These are phyloP conservation scores for Pythium folliculosum DNA, from an alignment of 352 stramenopile genomes.

Conservation along the genomic window DNA sequence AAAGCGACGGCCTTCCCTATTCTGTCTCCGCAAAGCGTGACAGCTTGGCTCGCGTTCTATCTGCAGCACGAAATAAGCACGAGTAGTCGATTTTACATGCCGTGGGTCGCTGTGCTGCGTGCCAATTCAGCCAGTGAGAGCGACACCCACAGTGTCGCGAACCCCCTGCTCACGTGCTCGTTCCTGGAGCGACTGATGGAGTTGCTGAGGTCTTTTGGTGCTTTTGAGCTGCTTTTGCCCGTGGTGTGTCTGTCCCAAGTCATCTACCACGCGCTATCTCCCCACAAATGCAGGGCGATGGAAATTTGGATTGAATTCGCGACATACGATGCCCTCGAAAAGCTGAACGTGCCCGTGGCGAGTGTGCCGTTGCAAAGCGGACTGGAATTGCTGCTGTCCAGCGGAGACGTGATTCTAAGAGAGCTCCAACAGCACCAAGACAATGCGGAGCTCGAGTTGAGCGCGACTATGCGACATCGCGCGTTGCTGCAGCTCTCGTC, in stretches of 20 bases:
- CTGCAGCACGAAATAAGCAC: constrained; percentile 38
- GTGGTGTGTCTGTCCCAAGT: constrained; percentile 56
- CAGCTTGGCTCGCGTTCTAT: constrained; percentile 59
- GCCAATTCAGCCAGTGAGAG: neutral
- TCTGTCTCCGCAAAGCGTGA: constrained; percentile 20
- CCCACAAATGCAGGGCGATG: constrained; percentile 34
- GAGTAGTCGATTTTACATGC: constrained; percentile 51
- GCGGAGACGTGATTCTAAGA: constrained; percentile 40
- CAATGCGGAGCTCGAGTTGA: neutral
- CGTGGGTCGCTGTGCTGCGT: constrained; percentile 42
- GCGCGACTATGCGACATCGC: constrained; percentile 8
- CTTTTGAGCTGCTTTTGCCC: constrained; percentile 41
- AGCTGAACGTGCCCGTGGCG: constrained; percentile 42
- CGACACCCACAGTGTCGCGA: constrained; percentile 33
- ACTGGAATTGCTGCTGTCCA: constrained; percentile 49
- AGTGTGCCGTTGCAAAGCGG: constrained; percentile 53
- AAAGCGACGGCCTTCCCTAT: constrained; percentile 30
- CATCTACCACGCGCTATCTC: constrained; percentile 42
- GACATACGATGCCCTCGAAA: constrained; percentile 50
- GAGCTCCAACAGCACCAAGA: constrained; percentile 43
- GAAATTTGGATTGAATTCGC: constrained; percentile 62
- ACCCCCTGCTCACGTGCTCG: constrained; percentile 47
- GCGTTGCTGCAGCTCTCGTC: constrained; percentile 31
- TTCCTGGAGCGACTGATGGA: constrained; percentile 52
- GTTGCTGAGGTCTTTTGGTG: constrained; percentile 36